phyloP scores from a whole-genome alignment of 139 green algal species.

The Coccomyxa sp. region DNA sequence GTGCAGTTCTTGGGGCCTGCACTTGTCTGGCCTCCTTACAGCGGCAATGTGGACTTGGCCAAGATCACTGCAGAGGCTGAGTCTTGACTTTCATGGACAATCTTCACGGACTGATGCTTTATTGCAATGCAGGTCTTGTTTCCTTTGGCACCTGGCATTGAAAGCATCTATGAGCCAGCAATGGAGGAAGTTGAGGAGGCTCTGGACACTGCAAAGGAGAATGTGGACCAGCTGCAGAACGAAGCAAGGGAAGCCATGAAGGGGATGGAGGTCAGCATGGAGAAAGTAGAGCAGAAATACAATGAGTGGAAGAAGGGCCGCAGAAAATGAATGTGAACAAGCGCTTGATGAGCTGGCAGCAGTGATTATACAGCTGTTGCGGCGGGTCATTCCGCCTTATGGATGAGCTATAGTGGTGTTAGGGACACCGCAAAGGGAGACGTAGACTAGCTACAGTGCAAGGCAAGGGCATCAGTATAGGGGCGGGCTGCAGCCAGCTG shows the following conservation, averaged over 20 bases:
- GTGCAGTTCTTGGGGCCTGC: too few species aligned
- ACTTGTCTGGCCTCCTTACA: too few species aligned
- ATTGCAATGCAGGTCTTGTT: slow-evolving; percentile 19
- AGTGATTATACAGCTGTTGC: too few species aligned
- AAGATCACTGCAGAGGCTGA: neutral
- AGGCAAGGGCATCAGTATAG: too few species aligned
- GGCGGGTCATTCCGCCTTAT: too few species aligned
- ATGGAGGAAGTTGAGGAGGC: slow-evolving; percentile 19
- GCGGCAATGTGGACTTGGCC: neutral
- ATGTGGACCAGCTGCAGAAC: neutral
- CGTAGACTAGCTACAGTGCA: too few species aligned
- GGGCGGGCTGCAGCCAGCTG: too few species aligned
- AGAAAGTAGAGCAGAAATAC: neutral
- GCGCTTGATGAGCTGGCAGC: too few species aligned
- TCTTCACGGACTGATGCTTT: neutral
- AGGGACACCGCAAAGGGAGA: too few species aligned
- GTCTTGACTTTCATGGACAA: neutral
- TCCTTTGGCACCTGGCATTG: slow-evolving; percentile 18
- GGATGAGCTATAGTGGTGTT: too few species aligned
- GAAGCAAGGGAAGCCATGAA: neutral
- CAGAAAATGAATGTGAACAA: too few species aligned
- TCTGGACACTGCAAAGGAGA: neutral
- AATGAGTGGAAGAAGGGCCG: neutral
- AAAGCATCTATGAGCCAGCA: slow-evolving; percentile 18
- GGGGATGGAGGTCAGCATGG: neutral